Evolutionary conservation across 257 asterid genomes (phyloP).

Genomic region (Cinchona pubescens): DNA sequence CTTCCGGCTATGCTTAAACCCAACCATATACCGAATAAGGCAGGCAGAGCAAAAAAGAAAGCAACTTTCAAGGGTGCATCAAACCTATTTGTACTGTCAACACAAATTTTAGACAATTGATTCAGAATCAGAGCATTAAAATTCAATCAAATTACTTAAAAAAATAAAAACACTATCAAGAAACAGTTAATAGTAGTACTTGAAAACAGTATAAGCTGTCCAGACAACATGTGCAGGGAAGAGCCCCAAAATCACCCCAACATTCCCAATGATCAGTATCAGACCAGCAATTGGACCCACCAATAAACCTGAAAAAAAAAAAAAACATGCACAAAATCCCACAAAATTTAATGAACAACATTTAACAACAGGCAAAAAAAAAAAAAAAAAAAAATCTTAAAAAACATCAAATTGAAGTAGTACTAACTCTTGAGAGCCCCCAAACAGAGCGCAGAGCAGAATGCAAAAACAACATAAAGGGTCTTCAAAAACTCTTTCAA

Average conservation of each 20-base stretch:
- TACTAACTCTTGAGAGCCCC: constrained; percentile 81
- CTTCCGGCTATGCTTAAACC: constrained; percentile 78
- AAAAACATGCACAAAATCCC: constrained; percentile 8
- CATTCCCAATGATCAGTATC: constrained; percentile 64
- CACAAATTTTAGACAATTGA: constrained; percentile 7
- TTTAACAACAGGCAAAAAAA: neutral
- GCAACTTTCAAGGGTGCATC: constrained; percentile 80
- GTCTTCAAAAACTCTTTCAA: constrained; percentile 42
- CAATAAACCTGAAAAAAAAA: constrained; percentile 75
- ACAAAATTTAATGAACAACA: neutral
- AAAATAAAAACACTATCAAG: neutral
- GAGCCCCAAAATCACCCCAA: constrained; percentile 76
- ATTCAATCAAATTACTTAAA: neutral
- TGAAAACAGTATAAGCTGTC: constrained; percentile 78
- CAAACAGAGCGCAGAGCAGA: constrained; percentile 61
- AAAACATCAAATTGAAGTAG: neutral
- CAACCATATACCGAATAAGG: constrained; percentile 73
- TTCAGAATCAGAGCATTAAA: neutral
- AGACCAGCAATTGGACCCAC: constrained; percentile 82
- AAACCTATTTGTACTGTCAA: constrained; percentile 62
- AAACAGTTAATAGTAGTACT: constrained; percentile 45
- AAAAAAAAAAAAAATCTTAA: neutral
- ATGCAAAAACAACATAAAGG: constrained; percentile 60
- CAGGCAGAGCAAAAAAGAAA: constrained; percentile 75
- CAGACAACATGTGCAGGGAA: constrained; percentile 90